A percentile compares a stretch with the other conserved stretches of the same genome.
These are phyloP conservation scores for Botrytis fragariae DNA, from an alignment of 2,329 filamentous ascomycete genomes.

Conservation along the genomic window DNA sequence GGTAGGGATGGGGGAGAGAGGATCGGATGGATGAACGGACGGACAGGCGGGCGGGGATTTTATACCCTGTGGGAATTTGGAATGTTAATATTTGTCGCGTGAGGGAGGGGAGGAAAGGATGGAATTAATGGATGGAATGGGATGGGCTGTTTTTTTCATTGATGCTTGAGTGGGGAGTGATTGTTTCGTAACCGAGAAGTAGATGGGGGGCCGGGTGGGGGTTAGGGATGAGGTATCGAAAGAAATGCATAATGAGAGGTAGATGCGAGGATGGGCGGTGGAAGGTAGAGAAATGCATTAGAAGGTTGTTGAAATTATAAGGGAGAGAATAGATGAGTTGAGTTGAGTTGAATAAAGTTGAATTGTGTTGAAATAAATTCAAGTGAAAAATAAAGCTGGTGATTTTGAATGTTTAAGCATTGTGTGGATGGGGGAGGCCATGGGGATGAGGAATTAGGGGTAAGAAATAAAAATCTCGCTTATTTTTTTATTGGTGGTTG, in stretches of 20 bases:
- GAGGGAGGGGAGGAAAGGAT: neutral
- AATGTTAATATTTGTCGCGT: neutral
- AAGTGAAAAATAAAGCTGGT: neutral
- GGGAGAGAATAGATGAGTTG: neutral
- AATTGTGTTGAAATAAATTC: no score
- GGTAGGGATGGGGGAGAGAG: neutral
- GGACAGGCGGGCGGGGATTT: neutral
- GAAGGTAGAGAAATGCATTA: neutral
- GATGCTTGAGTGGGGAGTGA: neutral
- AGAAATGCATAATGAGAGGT: neutral
- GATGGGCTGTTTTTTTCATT: neutral
- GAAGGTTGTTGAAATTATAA: neutral
- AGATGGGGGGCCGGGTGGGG: neutral
- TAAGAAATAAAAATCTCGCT: no score
- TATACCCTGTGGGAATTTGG: constrained; percentile 4
- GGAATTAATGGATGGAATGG: neutral
- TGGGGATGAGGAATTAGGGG: no score
- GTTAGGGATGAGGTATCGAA: neutral
- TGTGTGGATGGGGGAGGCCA: no score
- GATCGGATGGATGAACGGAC: neutral
- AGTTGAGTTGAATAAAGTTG: neutral
- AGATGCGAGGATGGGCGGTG: no score
- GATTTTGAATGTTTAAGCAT: rapidly evolving
- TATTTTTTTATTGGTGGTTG: no score
- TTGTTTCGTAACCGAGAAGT: neutral